These are phyloP conservation scores for Boehmeria nivea DNA, from an alignment of 306 rosid genomes.

Conservation along the genomic window DNA sequence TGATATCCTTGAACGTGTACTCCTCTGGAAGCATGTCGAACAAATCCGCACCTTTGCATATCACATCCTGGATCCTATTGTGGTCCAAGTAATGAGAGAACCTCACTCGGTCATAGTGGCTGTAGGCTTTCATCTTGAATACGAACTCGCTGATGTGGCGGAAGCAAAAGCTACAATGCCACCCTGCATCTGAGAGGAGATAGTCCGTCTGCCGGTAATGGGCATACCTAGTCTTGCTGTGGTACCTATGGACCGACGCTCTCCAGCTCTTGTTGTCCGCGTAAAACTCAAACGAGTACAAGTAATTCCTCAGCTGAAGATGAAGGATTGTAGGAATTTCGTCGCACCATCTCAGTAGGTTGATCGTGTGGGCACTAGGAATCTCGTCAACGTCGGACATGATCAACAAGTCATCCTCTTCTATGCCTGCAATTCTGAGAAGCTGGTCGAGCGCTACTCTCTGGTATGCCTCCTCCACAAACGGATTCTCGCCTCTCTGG, in stretches of 20 bases:
- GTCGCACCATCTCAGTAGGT: conserved; percentile 85
- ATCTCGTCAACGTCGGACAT: conserved; percentile 93
- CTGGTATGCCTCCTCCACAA: conserved; percentile 79
- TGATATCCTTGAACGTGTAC: conserved; percentile 73
- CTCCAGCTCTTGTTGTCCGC: conserved; percentile 69
- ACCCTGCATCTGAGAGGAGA: conserved; percentile 63
- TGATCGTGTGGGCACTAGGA: conserved; percentile 82
- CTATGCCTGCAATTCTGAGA: conserved; percentile 60
- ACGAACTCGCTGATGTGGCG: conserved; percentile 56
- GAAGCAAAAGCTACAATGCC: conserved; percentile 94
- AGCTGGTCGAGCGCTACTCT: conserved; percentile 70
- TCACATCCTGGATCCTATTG: conserved; percentile 56
- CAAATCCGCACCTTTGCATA: conserved; percentile 67
- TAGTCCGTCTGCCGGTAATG: conserved; percentile 61
- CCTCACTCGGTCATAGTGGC: conserved; percentile 68
- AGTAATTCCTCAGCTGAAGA: conserved; percentile 62
- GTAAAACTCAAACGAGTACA: conserved; percentile 73
- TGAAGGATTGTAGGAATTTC: conserved; percentile 62
- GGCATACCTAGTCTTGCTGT: conserved; percentile 48
- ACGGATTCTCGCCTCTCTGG: conserved; percentile 69
- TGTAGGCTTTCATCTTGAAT: conserved; percentile 87
- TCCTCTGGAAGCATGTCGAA: conserved; percentile 90
- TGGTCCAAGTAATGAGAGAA: conserved; percentile 66
- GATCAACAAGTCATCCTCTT: conserved; percentile 75
- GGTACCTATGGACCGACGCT: conserved; percentile 60